Conservation (phyloP, 1,139 yeast genomes). For the Scheffersomyces insectosa region DNA sequence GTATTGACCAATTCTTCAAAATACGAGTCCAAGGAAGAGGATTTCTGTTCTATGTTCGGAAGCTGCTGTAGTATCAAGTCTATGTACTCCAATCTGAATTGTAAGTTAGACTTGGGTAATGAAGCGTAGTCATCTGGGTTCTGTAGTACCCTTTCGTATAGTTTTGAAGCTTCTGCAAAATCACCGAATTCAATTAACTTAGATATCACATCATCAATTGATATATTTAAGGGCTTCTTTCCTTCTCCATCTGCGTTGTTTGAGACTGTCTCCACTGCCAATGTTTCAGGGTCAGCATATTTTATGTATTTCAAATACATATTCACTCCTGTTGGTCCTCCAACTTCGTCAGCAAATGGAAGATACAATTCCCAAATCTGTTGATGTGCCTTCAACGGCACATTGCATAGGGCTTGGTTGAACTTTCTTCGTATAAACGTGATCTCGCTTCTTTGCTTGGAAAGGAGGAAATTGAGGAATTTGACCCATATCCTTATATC, state of each 20-base stretch:
- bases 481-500: constrained; percentile 58
- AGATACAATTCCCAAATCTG: constrained; percentile 63
- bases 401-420: constrained; percentile 50
- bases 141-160: constrained; percentile 15
- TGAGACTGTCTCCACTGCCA: constrained; percentile 5
- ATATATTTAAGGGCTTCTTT: neutral
- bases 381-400: constrained; percentile 56
- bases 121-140: constrained; percentile 13
- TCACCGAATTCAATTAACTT: constrained; percentile 28
- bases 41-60: neutral
- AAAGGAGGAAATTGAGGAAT: no score
- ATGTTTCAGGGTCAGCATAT: constrained; percentile 17
- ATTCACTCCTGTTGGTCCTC: constrained; percentile 41
- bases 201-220: constrained; percentile 19
- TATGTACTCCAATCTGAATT: constrained; percentile 8
- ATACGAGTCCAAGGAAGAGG: constrained; percentile 7
- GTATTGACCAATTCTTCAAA: constrained; percentile 36
- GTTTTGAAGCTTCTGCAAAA: constrained; percentile 10
- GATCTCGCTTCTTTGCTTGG: constrained; percentile 25
- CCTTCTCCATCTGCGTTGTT: neutral
- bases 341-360: constrained; percentile 49
- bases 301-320: constrained; percentile 49
- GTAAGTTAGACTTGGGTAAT: constrained; percentile 8
- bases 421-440: constrained; percentile 49
- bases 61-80: constrained; percentile 3